These are phyloP conservation scores for Chaetomium olivaceum DNA, from an alignment of 2,329 filamentous ascomycete species.

Conservation along the genomic window DNA sequence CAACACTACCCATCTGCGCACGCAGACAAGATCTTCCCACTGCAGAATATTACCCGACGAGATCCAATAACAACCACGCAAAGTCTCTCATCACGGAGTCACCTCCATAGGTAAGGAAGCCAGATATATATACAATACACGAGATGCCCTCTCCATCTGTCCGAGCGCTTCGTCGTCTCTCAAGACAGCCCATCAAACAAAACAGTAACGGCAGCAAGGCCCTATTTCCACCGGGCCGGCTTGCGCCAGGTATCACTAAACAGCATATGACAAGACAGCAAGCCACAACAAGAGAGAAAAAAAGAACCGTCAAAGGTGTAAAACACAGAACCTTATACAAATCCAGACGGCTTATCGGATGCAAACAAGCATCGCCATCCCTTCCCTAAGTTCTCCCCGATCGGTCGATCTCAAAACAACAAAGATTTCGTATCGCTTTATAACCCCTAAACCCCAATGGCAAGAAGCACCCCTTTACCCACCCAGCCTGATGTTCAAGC, in stretches of 20 bases:
- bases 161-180: neutral
- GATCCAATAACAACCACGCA: neutral
- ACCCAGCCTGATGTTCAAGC: neutral
- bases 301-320: neutral
- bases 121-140: neutral
- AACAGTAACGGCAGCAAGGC: conserved; percentile 2
- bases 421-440: neutral
- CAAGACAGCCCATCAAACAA: neutral
- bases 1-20: neutral
- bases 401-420: neutral
- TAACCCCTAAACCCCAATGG: neutral
- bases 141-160: neutral
- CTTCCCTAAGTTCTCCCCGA: neutral
- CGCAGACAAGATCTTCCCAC: neutral
- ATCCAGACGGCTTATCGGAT: neutral
- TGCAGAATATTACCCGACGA: neutral
- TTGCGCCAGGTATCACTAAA: conserved; percentile 18
- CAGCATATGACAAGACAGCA: conserved; percentile 4
- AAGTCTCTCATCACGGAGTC: neutral
- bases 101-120: neutral
- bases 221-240: conserved; percentile 7
- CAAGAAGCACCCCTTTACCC: neutral
- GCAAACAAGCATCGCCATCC: neutral
- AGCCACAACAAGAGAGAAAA: neutral
- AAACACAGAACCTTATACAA: neutral